Base-by-base conservation (phyloP, 352 stramenopile species). In the Globisporangium iwayamae region DNA sequence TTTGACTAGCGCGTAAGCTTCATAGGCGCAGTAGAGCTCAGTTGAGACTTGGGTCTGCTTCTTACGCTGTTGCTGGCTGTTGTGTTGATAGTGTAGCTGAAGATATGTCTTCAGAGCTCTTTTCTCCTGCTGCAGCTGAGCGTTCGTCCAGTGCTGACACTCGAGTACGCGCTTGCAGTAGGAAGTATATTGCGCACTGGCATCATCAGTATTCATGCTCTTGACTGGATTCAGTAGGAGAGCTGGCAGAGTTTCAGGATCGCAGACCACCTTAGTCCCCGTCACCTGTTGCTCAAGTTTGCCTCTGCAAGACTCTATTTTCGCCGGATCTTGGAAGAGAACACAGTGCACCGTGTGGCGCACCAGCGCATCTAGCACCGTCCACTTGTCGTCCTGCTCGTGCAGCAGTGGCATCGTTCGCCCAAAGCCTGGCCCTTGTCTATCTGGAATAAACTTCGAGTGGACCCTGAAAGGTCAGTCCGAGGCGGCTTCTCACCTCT, bases 1-100 rank as follows among this genome's bases (percentile, higher is more conserved):
- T 50, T 85, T 83, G 38, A 89, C 59, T 48, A 91, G 64, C n/a
- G 79, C 76, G 11, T 83, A 87, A 30, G 65, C 76, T 50, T 85
- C 78, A 25, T 71, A 67, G 5, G 71, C 16, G 18, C 47, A 34
- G 25, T 62, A 64, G 38, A 61, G 25, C 18, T 62, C 47, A 5
- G 28, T 38, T 11, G 50, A 32, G 10, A 47, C 13, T 0, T 9
- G 34, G 10, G 28, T 18, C 51, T 36, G 60, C 16, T 75, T 39
- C 16, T 22, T 47, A 0, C 1, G 36, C 36, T 41, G 34, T 46
- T 30, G n/a, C 38, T n/a, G 36, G 28, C 47, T 11, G 47, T 16
- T 30, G 2, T 50, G 22, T 13, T 54, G 20, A 3, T 34, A 20
- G 8, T 50, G 52, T 1, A 50, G 11, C n/a, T 32, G 52, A 7